Evolutionary conservation across 2,329 filamentous ascomycete species (phyloP).

Genomic region (Monilinia fructigena): DNA sequence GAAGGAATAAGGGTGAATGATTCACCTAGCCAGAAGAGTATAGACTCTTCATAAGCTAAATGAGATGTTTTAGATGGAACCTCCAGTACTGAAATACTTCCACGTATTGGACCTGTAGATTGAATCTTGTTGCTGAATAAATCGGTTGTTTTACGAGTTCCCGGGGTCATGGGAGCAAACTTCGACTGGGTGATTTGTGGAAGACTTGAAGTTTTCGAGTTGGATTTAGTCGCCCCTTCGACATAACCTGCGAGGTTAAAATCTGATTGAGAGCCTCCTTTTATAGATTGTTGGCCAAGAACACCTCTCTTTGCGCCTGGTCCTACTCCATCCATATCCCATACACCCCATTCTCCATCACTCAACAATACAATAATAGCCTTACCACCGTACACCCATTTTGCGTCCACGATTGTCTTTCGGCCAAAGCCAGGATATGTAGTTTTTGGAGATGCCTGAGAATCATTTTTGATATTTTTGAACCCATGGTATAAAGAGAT

Average conservation of each 20-base stretch:
- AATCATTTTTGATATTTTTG: conserved; percentile 31
- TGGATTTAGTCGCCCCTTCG: conserved; percentile 50
- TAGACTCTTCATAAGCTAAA: conserved; percentile 36
- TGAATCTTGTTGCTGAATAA: conserved; percentile 32
- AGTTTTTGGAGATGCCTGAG: conserved; percentile 44
- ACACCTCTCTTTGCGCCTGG: conserved; percentile 49
- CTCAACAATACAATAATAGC: conserved; percentile 58
- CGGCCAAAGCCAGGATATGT: conserved; percentile 49
- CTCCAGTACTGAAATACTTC: conserved; percentile 38
- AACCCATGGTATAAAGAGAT: conserved; percentile 55
- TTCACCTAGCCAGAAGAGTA: conserved; percentile 40
- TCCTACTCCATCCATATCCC: conserved; percentile 61
- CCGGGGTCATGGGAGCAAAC: conserved; percentile 64
- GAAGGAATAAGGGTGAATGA: conserved; percentile 38
- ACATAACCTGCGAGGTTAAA: conserved; percentile 60
- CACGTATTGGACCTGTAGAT: conserved; percentile 26
- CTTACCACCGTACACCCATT: conserved; percentile 60
- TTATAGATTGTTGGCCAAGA: conserved; percentile 42
- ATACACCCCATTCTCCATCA: conserved; percentile 67
- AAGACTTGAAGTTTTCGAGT: conserved; percentile 24
- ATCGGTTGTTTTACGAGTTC: conserved; percentile 47
- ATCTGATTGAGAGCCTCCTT: conserved; percentile 56
- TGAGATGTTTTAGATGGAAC: conserved; percentile 33
- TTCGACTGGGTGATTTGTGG: conserved; percentile 44
- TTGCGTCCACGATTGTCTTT: conserved; percentile 61